These are phyloP conservation scores for Basidiobolus meristosporus DNA, from an alignment of 371 early-diverging fungal species.

Conservation along the genomic window DNA sequence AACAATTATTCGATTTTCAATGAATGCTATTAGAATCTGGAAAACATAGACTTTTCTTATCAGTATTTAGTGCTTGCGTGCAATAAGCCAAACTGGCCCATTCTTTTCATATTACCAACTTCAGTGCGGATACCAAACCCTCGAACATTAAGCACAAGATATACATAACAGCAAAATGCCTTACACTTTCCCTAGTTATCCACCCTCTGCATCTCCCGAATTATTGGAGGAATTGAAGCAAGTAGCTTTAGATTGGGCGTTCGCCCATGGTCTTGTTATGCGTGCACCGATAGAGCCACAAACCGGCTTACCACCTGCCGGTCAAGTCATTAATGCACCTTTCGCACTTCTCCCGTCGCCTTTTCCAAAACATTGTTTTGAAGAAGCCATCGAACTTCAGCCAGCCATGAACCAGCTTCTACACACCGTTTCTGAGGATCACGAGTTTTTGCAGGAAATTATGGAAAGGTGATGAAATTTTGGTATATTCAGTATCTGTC, in stretches of 20 bases:
- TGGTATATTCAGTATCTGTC: not conserved
- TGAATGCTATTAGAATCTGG: too few relatives aligned
- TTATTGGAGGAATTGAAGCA: constrained; percentile 11
- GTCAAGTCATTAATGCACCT: constrained; percentile 58
- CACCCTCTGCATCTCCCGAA: not conserved
- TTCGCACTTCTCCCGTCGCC: constrained; percentile 77
- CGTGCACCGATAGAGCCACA: constrained; percentile 25
- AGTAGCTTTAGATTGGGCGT: constrained; percentile 57
- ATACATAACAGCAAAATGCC: too few relatives aligned
- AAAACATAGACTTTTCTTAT: too few relatives aligned
- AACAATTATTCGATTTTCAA: too few relatives aligned
- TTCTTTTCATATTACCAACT: too few relatives aligned
- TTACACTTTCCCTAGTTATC: not conserved
- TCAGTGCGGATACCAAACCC: too few relatives aligned
- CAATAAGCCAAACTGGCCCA: too few relatives aligned
- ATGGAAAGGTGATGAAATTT: constrained; percentile 36
- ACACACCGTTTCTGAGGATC: constrained; percentile 55
- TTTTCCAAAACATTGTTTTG: constrained; percentile 55
- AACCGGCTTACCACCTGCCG: constrained; percentile 7
- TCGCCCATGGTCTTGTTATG: constrained; percentile 58
- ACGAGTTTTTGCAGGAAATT: constrained; percentile 44
- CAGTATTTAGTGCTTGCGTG: too few relatives aligned
- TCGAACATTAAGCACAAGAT: too few relatives aligned
- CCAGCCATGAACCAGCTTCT: constrained; percentile 67
- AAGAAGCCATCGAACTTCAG: constrained; percentile 56